Evolutionary conservation across 116 monocot genomes (phyloP), one percentile per base, ranked within the genome.

Genomic region (Zostera marina): DNA sequence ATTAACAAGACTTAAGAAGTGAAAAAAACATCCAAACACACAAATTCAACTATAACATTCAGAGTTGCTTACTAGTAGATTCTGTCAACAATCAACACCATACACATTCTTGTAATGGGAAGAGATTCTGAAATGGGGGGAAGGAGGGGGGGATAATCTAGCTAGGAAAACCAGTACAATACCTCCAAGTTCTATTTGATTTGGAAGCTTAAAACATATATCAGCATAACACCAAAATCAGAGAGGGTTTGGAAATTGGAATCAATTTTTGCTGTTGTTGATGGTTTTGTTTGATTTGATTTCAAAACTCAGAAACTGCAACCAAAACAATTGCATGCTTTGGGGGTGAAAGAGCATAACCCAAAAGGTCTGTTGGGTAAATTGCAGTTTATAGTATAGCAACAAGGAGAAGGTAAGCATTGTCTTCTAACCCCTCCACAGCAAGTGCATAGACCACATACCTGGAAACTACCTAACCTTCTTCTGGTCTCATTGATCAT

Each of bases 331-430:
- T 81, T 79, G 58, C 90, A 90, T 0, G 81, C 64, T 53, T 73
- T 76, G 21, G 90, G 90, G 1, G 84, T 81, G 72, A 90, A 84
- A 22, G 90, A 68, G 67, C 84, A 90, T 62, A 78, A 73, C 32
- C 90, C 90, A 23, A 90, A 90, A 45, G 90, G 90, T 65, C 81
- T 56, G 53, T 90, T 90, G 59, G 90, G 90, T 20, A 90, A 81
- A 78, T 84, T 84, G 81, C 90, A 90, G 72, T 84, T 90, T 78
- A 90, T 81, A 41, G 90, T 76, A 45, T 90, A 90, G 76, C 90
- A 90, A 69, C 90, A 90, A 15, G 90, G 84, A 41, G 90, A 84
- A 17, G 84, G 78, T 19, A 90, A 9, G 72, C 90, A 90, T 58
- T 79, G 46, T 22, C 81, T 70, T 43, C 45, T 68, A 12, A 76